These are phyloP conservation scores for Zygoascus ofunaensis DNA, from an alignment of 805 yeast genomes.

Conservation along the genomic window DNA sequence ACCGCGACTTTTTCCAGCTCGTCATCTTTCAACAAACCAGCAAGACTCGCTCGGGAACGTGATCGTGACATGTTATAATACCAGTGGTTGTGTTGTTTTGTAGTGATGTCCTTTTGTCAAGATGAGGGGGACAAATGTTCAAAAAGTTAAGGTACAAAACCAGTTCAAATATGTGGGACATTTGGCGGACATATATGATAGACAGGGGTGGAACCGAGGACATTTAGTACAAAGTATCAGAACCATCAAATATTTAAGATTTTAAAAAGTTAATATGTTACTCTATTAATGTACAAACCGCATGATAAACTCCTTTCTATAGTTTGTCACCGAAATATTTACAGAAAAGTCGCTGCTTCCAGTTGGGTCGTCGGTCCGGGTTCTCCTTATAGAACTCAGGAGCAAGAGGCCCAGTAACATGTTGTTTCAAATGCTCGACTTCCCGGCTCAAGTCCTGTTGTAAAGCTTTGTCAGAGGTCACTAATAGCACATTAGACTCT, in stretches of 20 bases:
- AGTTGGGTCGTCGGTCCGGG: slow-evolving; percentile 52
- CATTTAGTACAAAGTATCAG: too few species aligned
- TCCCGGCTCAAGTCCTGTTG: slow-evolving; percentile 52
- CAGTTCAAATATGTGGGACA: too few species aligned
- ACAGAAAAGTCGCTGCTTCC: slow-evolving; percentile 23
- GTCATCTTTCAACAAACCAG: neutral
- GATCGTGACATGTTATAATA: neutral
- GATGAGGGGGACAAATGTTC: too few species aligned
- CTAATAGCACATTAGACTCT: slow-evolving; percentile 74
- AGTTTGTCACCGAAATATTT: slow-evolving; percentile 24
- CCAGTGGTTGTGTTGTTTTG: too few species aligned
- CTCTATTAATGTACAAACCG: too few species aligned
- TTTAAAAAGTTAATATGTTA: too few species aligned
- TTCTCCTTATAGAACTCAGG: slow-evolving; percentile 49
- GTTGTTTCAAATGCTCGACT: slow-evolving; percentile 46
- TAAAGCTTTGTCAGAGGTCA: slow-evolving; percentile 58
- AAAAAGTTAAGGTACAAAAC: too few species aligned
- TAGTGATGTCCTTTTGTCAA: too few species aligned
- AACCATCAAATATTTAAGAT: too few species aligned
- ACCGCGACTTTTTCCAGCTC: neutral
- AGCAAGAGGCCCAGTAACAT: slow-evolving; percentile 41
- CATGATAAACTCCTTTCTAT: slow-evolving; percentile 11
- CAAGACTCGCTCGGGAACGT: neutral
- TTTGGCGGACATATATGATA: too few species aligned
- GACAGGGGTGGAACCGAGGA: too few species aligned